Conservation (phyloP, 1,284 basidiomycete species). For the Cutaneotrichosporon dermatis region DNA sequence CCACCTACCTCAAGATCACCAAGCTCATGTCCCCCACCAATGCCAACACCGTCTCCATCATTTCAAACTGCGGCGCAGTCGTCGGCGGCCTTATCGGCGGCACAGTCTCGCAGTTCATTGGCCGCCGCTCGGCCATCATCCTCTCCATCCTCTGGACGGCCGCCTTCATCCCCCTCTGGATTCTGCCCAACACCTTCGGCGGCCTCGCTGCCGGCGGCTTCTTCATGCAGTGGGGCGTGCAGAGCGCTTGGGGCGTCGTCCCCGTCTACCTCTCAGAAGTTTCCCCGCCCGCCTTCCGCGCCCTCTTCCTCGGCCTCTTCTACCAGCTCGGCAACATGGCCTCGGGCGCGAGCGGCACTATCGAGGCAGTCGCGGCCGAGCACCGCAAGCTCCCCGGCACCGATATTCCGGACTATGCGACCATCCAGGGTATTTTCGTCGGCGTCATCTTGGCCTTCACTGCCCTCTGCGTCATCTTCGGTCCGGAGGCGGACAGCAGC, state of each 20-base stretch:
- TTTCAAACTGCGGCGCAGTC: slow-evolving; percentile 63
- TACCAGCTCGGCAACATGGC: slow-evolving; percentile 69
- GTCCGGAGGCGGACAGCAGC: slow-evolving; percentile 59
- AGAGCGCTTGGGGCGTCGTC: slow-evolving; percentile 57
- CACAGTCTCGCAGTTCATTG: slow-evolving; percentile 72
- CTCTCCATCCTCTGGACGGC: slow-evolving; percentile 55
- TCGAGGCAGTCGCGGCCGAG: slow-evolving; percentile 74
- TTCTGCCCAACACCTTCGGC: slow-evolving; percentile 57
- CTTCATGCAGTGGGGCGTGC: slow-evolving; percentile 79
- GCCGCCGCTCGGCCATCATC: slow-evolving; percentile 62
- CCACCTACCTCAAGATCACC: slow-evolving; percentile 24
- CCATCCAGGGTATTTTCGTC: slow-evolving; percentile 80
- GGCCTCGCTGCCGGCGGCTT: slow-evolving; percentile 44
- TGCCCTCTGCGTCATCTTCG: slow-evolving; percentile 51
- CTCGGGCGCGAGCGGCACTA: slow-evolving; percentile 80
- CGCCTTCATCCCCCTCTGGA: slow-evolving; percentile 64
- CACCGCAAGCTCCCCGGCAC: slow-evolving; percentile 25
- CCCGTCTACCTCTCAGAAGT: slow-evolving; percentile 69
- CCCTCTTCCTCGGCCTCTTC: slow-evolving; percentile 84
- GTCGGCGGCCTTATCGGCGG: slow-evolving; percentile 74
- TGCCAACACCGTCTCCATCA: slow-evolving; percentile 79
- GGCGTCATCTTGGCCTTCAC: slow-evolving; percentile 53
- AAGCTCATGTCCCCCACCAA: slow-evolving; percentile 48
- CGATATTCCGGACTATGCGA: slow-evolving; percentile 67
- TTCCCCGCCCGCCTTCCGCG: slow-evolving; percentile 77